Evolutionary conservation across 75 land plant genomes (phyloP).

Genomic region (Cupressus sempervirens): DNA sequence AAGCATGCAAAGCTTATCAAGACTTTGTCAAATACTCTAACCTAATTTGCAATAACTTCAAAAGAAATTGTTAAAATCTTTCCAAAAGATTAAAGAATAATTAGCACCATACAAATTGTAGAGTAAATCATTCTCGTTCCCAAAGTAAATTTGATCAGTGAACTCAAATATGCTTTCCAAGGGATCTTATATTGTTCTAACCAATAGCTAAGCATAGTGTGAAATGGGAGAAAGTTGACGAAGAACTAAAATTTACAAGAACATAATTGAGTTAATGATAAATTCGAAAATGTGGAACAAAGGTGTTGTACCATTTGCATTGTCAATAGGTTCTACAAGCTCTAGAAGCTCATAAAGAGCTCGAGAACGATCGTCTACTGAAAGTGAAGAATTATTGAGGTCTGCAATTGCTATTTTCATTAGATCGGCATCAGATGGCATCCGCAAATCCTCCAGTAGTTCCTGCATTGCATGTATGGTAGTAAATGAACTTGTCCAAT

Average conservation of each 20-base stretch:
- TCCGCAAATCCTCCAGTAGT: slow-evolving; percentile 34
- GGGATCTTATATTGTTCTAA: neutral
- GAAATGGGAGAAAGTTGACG: neutral
- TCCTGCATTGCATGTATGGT: slow-evolving; percentile 19
- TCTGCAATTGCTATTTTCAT: slow-evolving; percentile 48
- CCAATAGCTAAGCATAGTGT: neutral
- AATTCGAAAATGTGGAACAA: slow-evolving; percentile 2
- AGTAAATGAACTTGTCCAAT: neutral
- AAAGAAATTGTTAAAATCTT: neutral
- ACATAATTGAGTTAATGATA: slow-evolving; percentile 1
- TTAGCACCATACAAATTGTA: neutral
- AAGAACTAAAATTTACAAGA: neutral
- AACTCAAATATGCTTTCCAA: neutral
- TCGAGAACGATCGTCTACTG: slow-evolving; percentile 30
- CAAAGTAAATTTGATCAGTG: neutral
- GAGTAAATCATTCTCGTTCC: neutral
- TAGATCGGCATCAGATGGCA: slow-evolving; percentile 51
- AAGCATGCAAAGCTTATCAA: neutral
- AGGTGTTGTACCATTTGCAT: slow-evolving; percentile 42
- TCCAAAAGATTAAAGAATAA: neutral
- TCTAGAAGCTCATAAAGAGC: slow-evolving; percentile 45
- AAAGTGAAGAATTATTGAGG: slow-evolving; percentile 29
- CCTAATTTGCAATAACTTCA: neutral
- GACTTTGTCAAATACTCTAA: neutral
- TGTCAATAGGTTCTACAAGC: slow-evolving; percentile 51